These are phyloP conservation scores for Pisolithus sp. DNA, from an alignment of 768 basidiomycete genomes.

Conservation along the genomic window DNA sequence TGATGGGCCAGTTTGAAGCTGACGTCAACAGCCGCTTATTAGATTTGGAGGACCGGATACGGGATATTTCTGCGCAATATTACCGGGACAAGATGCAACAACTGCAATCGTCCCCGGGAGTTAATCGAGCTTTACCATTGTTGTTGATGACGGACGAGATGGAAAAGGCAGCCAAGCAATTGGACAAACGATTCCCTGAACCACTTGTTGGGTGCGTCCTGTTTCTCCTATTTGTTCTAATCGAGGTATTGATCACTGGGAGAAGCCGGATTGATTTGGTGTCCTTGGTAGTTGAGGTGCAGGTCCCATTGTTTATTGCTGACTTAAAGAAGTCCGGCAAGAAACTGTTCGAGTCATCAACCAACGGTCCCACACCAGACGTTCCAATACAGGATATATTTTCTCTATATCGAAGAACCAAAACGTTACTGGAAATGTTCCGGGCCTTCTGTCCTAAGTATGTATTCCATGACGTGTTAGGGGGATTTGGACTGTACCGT, in stretches of 20 bases:
- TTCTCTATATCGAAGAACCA: slow-evolving; percentile 73
- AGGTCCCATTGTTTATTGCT: slow-evolving; percentile 56
- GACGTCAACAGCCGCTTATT: slow-evolving; percentile 61
- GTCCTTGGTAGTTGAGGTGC: slow-evolving; percentile 62
- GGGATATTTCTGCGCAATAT: slow-evolving; percentile 50
- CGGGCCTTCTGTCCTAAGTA: slow-evolving; percentile 76
- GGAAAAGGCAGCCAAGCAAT: slow-evolving; percentile 74
- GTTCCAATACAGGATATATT: slow-evolving; percentile 90
- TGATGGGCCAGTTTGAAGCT: slow-evolving; percentile 67
- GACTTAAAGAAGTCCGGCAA: slow-evolving; percentile 69
- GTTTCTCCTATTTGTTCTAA: neutral
- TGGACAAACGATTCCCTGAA: slow-evolving; percentile 84
- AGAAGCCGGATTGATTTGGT: slow-evolving; percentile 68
- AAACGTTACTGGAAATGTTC: slow-evolving; percentile 72
- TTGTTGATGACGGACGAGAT: slow-evolving; percentile 83
- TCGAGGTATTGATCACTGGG: neutral
- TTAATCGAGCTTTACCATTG: slow-evolving; percentile 76
- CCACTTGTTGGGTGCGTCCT: slow-evolving; percentile 66
- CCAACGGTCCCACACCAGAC: slow-evolving; percentile 82
- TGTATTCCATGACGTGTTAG: slow-evolving; percentile 21
- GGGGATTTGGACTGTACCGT: neutral
- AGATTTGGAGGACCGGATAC: slow-evolving; percentile 64
- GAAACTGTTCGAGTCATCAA: slow-evolving; percentile 72
- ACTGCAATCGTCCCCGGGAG: slow-evolving; percentile 62
- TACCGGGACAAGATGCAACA: slow-evolving; percentile 60